phyloP scores from a whole-genome alignment of 2,329 filamentous ascomycete genomes.

The Colletotrichum salicis region DNA sequence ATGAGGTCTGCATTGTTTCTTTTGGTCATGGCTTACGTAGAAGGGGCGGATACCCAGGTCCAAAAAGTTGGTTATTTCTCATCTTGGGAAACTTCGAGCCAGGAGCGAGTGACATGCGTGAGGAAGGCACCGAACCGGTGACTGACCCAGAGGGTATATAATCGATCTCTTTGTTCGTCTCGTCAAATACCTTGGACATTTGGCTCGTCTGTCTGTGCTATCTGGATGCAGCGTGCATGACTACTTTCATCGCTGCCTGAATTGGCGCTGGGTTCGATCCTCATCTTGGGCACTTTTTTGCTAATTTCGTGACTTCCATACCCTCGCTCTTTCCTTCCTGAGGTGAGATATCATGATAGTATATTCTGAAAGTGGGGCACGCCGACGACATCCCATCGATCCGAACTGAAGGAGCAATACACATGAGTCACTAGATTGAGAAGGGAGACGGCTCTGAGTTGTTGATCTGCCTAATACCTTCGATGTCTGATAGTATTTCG shows the following conservation, averaged over 20 bases:
- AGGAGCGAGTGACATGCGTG: not conserved
- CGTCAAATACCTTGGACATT: not conserved
- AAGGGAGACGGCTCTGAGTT: not conserved
- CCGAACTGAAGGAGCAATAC: not conserved
- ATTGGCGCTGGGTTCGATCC: not conserved
- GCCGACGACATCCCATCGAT: not conserved
- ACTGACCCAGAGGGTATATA: not conserved
- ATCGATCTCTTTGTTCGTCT: not conserved
- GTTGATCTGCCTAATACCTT: not conserved
- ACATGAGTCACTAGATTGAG: not conserved
- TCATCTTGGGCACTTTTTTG: not conserved
- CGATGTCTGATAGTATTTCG: not conserved
- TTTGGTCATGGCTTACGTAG: constrained; percentile 30
- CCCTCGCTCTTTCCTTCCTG: not conserved
- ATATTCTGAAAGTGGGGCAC: not conserved
- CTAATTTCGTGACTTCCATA: not conserved
- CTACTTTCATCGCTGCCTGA: not conserved
- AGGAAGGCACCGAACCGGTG: not conserved
- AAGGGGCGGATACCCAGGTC: constrained; percentile 33
- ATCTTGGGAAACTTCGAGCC: not conserved
- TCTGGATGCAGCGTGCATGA: not conserved
- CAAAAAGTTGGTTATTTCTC: not conserved
- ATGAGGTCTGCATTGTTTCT: constrained; percentile 1
- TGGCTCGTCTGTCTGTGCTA: not conserved
- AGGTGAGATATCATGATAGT: not conserved